phyloP scores from a whole-genome alignment of 768 basidiomycete genomes.

The Kwoniella sp. region DNA sequence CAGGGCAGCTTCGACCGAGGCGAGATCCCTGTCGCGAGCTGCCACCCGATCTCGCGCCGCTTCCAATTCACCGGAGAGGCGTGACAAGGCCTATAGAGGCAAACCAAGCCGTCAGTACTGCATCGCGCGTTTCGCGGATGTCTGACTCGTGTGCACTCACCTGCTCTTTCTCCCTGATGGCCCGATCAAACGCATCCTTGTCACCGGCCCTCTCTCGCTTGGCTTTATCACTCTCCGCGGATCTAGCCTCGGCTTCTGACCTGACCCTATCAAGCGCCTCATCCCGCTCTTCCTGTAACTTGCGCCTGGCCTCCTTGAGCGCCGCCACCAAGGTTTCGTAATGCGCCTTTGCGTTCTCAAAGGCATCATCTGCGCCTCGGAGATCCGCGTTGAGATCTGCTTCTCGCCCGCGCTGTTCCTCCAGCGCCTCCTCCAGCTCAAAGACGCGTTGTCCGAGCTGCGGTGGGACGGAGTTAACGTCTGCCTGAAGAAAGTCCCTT shows the following conservation, averaged over 20 bases:
- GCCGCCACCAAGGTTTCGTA: constrained; percentile 70
- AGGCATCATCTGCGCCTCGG: constrained; percentile 48
- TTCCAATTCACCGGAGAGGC: constrained; percentile 42
- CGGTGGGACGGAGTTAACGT: background rate
- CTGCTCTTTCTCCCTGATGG: constrained; percentile 34
- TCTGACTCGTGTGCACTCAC: no score
- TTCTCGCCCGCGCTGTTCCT: constrained; percentile 52
- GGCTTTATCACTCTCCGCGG: constrained; percentile 12
- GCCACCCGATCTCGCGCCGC: constrained; percentile 55
- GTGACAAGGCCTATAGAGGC: constrained; percentile 7
- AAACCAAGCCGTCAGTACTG: no score
- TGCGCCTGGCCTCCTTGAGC: constrained; percentile 67
- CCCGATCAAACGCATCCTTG: constrained; percentile 18
- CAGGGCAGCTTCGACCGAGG: constrained; percentile 67
- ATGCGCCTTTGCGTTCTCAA: constrained; percentile 59
- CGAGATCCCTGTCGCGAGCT: constrained; percentile 71
- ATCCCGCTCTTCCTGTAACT: constrained; percentile 30
- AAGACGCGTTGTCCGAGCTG: constrained; percentile 66
- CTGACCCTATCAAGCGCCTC: constrained; percentile 8
- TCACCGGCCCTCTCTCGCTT: constrained; percentile 21
- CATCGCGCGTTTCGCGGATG: no score
- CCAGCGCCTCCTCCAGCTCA: constrained; percentile 79
- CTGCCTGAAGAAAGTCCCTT: background rate
- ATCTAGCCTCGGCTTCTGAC: constrained; percentile 15
- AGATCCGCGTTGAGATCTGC: constrained; percentile 58